A percentile compares a stretch with the other conserved stretches of the same genome.
Evolutionary conservation across 1,284 basidiomycete species (phyloP).

Genomic region (Cerrena zonata): DNA sequence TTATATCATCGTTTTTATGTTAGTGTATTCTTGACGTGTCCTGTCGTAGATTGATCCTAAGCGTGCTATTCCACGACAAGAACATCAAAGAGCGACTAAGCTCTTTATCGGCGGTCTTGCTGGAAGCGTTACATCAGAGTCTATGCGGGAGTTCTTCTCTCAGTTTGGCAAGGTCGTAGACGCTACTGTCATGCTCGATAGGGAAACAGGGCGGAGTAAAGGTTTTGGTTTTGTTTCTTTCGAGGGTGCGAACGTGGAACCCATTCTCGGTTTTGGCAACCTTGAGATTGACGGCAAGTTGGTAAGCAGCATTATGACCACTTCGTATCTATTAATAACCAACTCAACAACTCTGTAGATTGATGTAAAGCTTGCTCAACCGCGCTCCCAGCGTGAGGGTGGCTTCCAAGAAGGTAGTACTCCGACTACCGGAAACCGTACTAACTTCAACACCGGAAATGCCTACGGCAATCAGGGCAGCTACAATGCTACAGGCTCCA

Average conservation of each 20-base stretch:
- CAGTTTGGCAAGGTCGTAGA: constrained; percentile 92
- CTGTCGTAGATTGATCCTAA: constrained; percentile 90
- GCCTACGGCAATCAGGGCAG: constrained; percentile 16
- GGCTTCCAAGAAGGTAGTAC: constrained; percentile 32
- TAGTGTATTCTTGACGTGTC: constrained; percentile 42
- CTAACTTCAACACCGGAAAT: constrained; percentile 22
- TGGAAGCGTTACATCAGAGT: constrained; percentile 85
- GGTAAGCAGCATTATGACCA: constrained; percentile 41
- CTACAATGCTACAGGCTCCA: constrained; percentile 15
- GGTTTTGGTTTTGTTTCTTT: constrained; percentile 98
- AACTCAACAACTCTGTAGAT: constrained; percentile 48
- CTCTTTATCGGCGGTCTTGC: constrained; percentile 95
- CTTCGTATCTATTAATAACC: constrained; percentile 8
- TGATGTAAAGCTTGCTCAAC: constrained; percentile 90
- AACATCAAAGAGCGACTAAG: constrained; percentile 86
- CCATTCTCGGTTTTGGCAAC: constrained; percentile 78
- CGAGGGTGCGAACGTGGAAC: constrained; percentile 81
- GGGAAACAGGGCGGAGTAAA: constrained; percentile 91
- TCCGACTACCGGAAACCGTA: background rate
- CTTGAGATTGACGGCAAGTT: constrained; percentile 89
- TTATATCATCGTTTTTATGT: constrained; percentile 83
- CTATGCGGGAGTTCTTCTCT: constrained; percentile 86
- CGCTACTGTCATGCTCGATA: constrained; percentile 97
- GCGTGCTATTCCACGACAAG: constrained; percentile 92
- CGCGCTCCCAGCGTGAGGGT: constrained; percentile 68